Base-by-base conservation (phyloP, 2,329 filamentous ascomycete species). In the Botryotinia calthae region DNA sequence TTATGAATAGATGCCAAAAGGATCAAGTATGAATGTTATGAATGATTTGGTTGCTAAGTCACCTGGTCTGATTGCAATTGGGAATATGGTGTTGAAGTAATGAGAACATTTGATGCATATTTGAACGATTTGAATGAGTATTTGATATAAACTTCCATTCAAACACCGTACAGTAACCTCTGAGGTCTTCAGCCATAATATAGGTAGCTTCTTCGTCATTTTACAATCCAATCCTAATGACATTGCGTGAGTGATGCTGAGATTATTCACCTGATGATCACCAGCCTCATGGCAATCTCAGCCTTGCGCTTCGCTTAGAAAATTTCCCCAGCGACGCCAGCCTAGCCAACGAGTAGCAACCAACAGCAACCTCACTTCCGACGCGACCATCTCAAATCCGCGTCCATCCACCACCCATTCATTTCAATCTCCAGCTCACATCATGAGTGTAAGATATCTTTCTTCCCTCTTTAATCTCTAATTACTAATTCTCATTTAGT, bases 401-500 rank as follows among this genome's bases (percentile, higher is more conserved):
- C 77, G 67, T 77, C 54, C 71, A 70, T 69, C 40, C 48, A 67
- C 31, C 31, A 67, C 34, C 46, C 64, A 28, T n/a, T 20, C 63
- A 42, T 70, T 31, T 14, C 42, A 70, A 46, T 28, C 31, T n/a
- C 42, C 42, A 48, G 42, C 67, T 69, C 73, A 74, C 72, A 65
- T 72, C 67, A 84, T 84, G 82, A 82, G 81, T 79, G 82, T 83
- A 80, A 74, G 78, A 69, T 44, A 72, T 74, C 70, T 37, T 42
- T 31, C 34, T 20, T 14, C 16, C 14, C 68, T 28, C 54, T 12
- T 22, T 28, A 22, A 25, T 4, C 51, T 28, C n/a, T 2, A 48
- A 58, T 40, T 67, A 63, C 79, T 81, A 77, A 81, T 73, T 73
- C 48, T 12, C n/a, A 40, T 66, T 67, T 74, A 91, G 89, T 97